Evolutionary conservation across 1,284 basidiomycete genomes (phyloP).

Genomic region (Volvariella surrecta): DNA sequence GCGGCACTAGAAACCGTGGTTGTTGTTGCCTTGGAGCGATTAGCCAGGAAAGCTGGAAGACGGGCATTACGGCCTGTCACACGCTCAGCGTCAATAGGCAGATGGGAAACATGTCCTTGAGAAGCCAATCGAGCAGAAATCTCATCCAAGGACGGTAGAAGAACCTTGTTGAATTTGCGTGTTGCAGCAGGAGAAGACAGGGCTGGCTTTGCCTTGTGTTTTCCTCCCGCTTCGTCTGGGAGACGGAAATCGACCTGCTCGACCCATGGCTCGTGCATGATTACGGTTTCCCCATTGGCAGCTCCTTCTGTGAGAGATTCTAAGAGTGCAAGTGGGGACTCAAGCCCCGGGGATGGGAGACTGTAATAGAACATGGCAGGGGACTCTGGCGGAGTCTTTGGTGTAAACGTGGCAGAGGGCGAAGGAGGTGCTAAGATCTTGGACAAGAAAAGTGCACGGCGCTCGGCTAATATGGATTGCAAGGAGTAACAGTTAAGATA

Average conservation of each 20-base stretch:
- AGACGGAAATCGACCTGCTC: conserved; percentile 60
- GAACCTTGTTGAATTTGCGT: background rate
- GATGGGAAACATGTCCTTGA: conserved; percentile 18
- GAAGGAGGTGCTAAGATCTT: conserved; percentile 61
- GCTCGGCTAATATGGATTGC: conserved; percentile 61
- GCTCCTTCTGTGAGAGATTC: conserved; percentile 37
- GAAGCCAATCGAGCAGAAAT: conserved; percentile 56
- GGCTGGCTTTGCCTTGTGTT: background rate
- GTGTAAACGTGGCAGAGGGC: conserved; percentile 43
- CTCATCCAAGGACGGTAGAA: conserved; percentile 67
- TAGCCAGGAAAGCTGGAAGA: conserved; percentile 35
- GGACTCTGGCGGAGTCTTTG: conserved; percentile 63
- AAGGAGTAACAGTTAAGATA: background rate
- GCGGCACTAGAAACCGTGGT: background rate
- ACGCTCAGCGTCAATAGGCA: conserved; percentile 9
- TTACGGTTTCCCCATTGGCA: conserved; percentile 15
- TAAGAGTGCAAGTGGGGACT: conserved; percentile 53
- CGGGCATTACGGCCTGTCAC: conserved; percentile 18
- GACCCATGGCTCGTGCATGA: conserved; percentile 39
- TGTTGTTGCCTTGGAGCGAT: conserved; percentile 1
- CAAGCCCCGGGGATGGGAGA: conserved; percentile 58
- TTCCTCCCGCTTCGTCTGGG: conserved; percentile 21
- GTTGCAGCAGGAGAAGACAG: too few species aligned
- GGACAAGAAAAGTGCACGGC: conserved; percentile 66
- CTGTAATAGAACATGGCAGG: conserved; percentile 62